Percentiles rank a stretch among this genome's conserved stretches.
These are phyloP conservation scores for Apiospora malaysiana DNA, from an alignment of 2,329 filamentous ascomycete genomes.

Conservation along the genomic window DNA sequence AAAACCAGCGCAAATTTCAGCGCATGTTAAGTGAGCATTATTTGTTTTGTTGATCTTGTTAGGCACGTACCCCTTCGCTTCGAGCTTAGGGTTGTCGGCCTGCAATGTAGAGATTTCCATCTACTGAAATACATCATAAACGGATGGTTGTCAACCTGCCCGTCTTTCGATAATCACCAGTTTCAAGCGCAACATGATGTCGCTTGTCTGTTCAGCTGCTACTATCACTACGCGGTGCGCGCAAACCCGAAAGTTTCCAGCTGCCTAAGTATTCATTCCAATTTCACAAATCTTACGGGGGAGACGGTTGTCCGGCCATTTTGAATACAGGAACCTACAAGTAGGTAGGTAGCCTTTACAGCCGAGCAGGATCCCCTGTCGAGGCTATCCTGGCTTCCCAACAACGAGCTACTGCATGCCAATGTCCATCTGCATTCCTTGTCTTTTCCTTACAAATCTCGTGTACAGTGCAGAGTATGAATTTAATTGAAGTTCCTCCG, in stretches of 20 bases:
- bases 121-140: not conserved
- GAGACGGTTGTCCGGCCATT: slow-evolving; percentile 1
- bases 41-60: not conserved
- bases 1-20: too few relatives aligned
- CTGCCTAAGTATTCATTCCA: not conserved
- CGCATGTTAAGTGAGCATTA: too few relatives aligned
- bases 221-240: too few relatives aligned
- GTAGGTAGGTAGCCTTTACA: not conserved
- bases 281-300: not conserved
- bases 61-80: not conserved
- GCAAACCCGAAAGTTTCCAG: not conserved
- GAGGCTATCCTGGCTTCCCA: not conserved
- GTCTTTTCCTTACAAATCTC: not conserved
- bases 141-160: not conserved
- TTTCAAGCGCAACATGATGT: not conserved
- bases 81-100: not conserved
- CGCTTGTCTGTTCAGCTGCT: not conserved
- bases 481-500: not conserved
- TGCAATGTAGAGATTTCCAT: too few relatives aligned
- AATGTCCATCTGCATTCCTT: not conserved
- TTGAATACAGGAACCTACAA: not conserved
- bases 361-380: not conserved
- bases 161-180: not conserved
- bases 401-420: slow-evolving; percentile 6
- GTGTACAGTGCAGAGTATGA: not conserved